Percentiles rank a stretch among this genome's conserved stretches.
Evolutionary conservation across 2,329 filamentous ascomycete genomes (phyloP).

Genomic region (Dichotomopilus funicola): DNA sequence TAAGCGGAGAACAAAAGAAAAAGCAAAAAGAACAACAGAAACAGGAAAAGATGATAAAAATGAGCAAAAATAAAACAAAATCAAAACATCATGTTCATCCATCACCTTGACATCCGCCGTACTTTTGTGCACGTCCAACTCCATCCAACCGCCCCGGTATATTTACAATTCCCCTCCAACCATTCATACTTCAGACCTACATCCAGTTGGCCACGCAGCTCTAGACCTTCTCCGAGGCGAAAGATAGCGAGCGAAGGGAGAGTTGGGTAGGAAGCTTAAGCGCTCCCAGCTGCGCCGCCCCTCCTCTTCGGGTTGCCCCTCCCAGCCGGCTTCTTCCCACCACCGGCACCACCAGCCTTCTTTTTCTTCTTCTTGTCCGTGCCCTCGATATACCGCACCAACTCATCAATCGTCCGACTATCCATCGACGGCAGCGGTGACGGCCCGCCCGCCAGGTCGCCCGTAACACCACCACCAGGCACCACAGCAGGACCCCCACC

Average conservation of each 20-base stretch:
- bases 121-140: too few species aligned
- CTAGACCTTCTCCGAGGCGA: not conserved
- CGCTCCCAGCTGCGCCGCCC: slow-evolving; percentile 12
- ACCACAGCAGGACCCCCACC: not conserved
- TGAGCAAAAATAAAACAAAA: too few species aligned
- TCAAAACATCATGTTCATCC: too few species aligned
- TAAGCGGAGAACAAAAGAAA: too few species aligned
- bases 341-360: not conserved
- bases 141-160: too few species aligned
- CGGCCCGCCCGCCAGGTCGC: slow-evolving; percentile 29
- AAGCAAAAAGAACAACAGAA: too few species aligned
- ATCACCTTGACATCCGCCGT: too few species aligned
- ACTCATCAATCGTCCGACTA: slow-evolving; percentile 81
- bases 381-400: slow-evolving; percentile 92
- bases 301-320: slow-evolving; percentile 18
- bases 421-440: slow-evolving; percentile 48
- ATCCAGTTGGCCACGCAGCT: not conserved
- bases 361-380: slow-evolving; percentile 38
- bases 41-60: too few species aligned
- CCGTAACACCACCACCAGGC: slow-evolving; percentile 21
- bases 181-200: too few species aligned
- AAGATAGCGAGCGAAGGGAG: not conserved
- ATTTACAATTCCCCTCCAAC: too few species aligned
- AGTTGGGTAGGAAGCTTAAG: not conserved
- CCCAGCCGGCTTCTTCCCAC: slow-evolving; percentile 14